phyloP scores from a whole-genome alignment of 2,329 filamentous ascomycete genomes.

The Pyrenochaeta sp. region DNA sequence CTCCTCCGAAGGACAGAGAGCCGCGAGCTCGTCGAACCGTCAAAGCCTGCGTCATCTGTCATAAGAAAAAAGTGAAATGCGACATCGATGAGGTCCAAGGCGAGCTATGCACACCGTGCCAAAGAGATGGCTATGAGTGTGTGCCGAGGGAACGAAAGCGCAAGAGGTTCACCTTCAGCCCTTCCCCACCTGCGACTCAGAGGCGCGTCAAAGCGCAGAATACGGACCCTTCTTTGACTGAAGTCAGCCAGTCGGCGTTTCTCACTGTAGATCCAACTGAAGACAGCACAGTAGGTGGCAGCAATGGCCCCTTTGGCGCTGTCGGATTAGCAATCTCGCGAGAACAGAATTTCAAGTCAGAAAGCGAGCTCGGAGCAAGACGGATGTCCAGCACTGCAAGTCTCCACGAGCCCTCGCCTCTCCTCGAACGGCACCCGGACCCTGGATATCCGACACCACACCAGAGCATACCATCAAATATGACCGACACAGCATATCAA shows the following conservation, averaged over 20 bases:
- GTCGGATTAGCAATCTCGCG: constrained; percentile 9
- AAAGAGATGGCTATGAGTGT: constrained; percentile 44
- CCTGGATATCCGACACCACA: constrained; percentile 25
- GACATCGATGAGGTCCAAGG: constrained; percentile 41
- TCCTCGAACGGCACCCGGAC: constrained; percentile 25
- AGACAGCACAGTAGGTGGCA: constrained; percentile 10
- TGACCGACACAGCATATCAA: constrained; percentile 22
- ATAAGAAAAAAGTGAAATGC: constrained; percentile 53
- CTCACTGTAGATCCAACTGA: constrained; percentile 7
- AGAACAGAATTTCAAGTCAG: constrained; percentile 27
- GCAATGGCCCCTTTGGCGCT: constrained; percentile 2
- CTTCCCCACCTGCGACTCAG: constrained; percentile 32
- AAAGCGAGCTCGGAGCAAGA: constrained; percentile 29
- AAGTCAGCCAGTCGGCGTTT: constrained; percentile 18
- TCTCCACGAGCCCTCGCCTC: constrained; percentile 27
- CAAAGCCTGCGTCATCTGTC: constrained; percentile 54
- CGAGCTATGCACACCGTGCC: constrained; percentile 51
- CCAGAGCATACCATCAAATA: constrained; percentile 21
- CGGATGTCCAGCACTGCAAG: constrained; percentile 31
- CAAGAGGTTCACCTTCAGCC: constrained; percentile 44
- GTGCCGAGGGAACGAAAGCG: constrained; percentile 42
- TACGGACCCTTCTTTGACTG: constrained; percentile 11
- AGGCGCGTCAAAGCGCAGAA: constrained; percentile 23
- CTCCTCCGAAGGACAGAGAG: constrained; percentile 25
- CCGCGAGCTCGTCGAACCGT: constrained; percentile 37